Conservation (phyloP, 768 basidiomycete genomes). For the Naematelia encephala region DNA sequence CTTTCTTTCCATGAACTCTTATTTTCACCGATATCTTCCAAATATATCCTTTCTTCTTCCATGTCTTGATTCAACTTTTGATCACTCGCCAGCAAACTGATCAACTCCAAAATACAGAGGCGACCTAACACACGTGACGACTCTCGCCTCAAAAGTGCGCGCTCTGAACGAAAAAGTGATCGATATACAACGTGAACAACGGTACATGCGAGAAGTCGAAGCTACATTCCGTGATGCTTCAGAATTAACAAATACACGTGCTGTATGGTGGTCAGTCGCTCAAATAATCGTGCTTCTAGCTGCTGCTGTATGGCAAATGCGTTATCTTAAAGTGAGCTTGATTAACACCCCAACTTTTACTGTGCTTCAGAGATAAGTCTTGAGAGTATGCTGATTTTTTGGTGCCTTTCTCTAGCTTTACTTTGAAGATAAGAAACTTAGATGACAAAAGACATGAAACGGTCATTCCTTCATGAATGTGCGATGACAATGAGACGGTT, state of each 20-base stretch:
- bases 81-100: background rate
- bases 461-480: background rate
- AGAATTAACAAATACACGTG: constrained; percentile 82
- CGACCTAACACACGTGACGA: constrained; percentile 47
- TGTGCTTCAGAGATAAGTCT: too few relatives aligned
- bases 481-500: too few relatives aligned
- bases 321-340: constrained; percentile 74
- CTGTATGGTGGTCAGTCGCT: constrained; percentile 88
- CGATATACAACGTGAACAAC: constrained; percentile 90
- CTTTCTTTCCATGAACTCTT: background rate
- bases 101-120: constrained; percentile 18
- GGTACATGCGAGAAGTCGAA: constrained; percentile 95
- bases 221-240: constrained; percentile 82
- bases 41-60: background rate
- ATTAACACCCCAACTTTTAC: background rate
- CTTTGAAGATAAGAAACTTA: constrained; percentile 44
- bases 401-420: constrained; percentile 19
- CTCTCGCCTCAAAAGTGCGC: constrained; percentile 60
- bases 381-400: too few relatives aligned
- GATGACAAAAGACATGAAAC: constrained; percentile 14
- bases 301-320: constrained; percentile 89
- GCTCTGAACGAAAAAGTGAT: constrained; percentile 91
- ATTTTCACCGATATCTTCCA: background rate
- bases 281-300: constrained; percentile 80
- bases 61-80: background rate